Evolutionary conservation across 163 green algal species (phyloP), one percentile per base, ranked within the genome.

Genomic region (Prototheca cutis): DNA sequence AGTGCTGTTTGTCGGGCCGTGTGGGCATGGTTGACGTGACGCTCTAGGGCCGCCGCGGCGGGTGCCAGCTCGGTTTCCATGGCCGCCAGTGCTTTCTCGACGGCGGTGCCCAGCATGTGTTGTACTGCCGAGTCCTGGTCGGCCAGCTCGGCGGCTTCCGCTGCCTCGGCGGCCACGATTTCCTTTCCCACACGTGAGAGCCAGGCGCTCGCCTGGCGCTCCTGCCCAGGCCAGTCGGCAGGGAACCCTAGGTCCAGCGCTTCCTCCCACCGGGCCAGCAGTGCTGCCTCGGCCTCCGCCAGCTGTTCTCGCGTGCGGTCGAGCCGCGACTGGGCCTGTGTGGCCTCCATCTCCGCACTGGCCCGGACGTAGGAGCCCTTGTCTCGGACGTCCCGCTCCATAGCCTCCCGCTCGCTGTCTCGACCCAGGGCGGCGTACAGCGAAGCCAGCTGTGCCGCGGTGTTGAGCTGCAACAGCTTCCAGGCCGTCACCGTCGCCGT

Each of bases 381-480:
- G 13, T 60, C 48, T 27, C 58, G 24, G 3, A 32, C 36, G 4
- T 30, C 6, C 4, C 40, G 33, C 28, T 49, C 55, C 40, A 62
- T 65, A 25, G 10, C 8, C 18, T 36, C 66, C 7, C 42, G 39
- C 4, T 69, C 39, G 36, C 51, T 61, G 30, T 19, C 31, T 31
- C 52, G 33, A 23, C 52, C 62, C 25, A 54, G 59, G 2, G 61
- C 39, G 6, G 45, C 28, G 34, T 69, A 55, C 62, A 75, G 58
- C 59, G 57, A 42, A n/a, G 29, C 39, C 42, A 73, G 59, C 59
- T 70, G 66, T 23, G 52, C 28, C 5, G 48, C 69, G 8, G 69
- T 76, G 59, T 73, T 66, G n/a, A 72, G 58, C 64, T 76, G 69
- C 48, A 76, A n/a, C 21, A 76, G 71, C 25, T 76, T 73, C 82